Evolutionary conservation across 2,329 filamentous ascomycete species (phyloP).

Genomic region (Teratosphaeria destructans): DNA sequence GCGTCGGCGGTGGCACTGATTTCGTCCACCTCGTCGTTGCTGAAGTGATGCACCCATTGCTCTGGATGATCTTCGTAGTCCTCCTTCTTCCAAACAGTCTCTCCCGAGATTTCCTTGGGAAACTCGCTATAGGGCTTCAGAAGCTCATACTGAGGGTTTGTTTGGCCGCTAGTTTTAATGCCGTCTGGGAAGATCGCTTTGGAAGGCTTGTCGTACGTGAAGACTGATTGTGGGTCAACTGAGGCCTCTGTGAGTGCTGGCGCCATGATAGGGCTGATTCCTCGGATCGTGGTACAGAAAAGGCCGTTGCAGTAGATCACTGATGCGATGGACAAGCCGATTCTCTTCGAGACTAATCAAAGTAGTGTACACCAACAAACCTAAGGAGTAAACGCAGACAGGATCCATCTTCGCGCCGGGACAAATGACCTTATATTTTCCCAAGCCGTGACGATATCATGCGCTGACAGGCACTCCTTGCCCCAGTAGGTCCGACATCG

Average conservation of each 20-base stretch:
- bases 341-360: neutral
- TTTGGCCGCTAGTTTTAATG: slow-evolving; percentile 62
- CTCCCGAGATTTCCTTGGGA: slow-evolving; percentile 59
- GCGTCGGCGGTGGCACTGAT: slow-evolving; percentile 55
- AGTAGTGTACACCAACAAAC: slow-evolving; percentile 10
- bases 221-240: slow-evolving; percentile 8
- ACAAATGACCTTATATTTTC: neutral
- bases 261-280: slow-evolving; percentile 7
- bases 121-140: slow-evolving; percentile 60
- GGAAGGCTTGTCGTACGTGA: slow-evolving; percentile 18
- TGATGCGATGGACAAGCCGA: neutral
- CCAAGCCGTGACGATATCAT: neutral
- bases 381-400: slow-evolving; percentile 13
- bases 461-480: neutral
- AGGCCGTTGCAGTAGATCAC: neutral
- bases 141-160: slow-evolving; percentile 54
- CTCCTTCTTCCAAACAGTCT: slow-evolving; percentile 56
- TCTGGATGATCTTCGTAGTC: slow-evolving; percentile 55
- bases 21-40: slow-evolving; percentile 54
- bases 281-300: neutral
- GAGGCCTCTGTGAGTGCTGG: slow-evolving; percentile 8
- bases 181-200: slow-evolving; percentile 52
- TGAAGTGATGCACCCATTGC: slow-evolving; percentile 64
- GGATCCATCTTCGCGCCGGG: slow-evolving; percentile 6
- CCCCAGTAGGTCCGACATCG: neutral